A percentile compares a stretch with the other conserved stretches of the same genome.
Evolutionary conservation across 2,329 filamentous ascomycete species (phyloP).

Genomic region (Golovinomyces cichoracearum): DNA sequence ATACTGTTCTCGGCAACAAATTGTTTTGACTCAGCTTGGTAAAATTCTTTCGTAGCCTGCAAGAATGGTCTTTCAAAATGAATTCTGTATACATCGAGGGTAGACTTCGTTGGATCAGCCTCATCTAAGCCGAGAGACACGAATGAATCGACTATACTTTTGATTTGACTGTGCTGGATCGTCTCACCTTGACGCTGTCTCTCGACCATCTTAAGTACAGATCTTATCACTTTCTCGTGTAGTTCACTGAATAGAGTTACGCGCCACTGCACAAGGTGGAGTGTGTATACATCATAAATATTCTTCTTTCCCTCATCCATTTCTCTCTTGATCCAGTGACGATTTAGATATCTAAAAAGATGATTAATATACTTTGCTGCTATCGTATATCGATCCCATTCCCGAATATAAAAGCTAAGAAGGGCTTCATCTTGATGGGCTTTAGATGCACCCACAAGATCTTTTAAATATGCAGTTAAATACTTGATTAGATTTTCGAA

Average conservation of each 20-base stretch:
- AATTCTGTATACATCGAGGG: slow-evolving; percentile 75
- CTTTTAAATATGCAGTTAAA: slow-evolving; percentile 47
- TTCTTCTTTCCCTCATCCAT: slow-evolving; percentile 98
- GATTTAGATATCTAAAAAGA: slow-evolving; percentile 81
- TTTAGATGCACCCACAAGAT: slow-evolving; percentile 44
- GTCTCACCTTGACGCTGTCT: slow-evolving; percentile 95
- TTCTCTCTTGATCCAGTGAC: slow-evolving; percentile 96
- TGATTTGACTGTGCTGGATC: slow-evolving; percentile 90
- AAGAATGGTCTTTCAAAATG: slow-evolving; percentile 90
- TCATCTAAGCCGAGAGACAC: slow-evolving; percentile 88
- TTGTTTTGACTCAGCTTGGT: slow-evolving; percentile 71
- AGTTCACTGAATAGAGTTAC: slow-evolving; percentile 69
- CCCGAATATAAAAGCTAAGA: slow-evolving; percentile 75
- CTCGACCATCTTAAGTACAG: slow-evolving; percentile 82
- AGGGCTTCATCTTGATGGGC: slow-evolving; percentile 72
- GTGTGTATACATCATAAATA: slow-evolving; percentile 90
- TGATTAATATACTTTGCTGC: slow-evolving; percentile 96
- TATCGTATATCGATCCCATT: slow-evolving; percentile 88
- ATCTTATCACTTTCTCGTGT: slow-evolving; percentile 72
- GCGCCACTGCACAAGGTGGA: slow-evolving; percentile 90
- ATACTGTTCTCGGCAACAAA: slow-evolving; percentile 94
- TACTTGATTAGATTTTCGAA: slow-evolving; percentile 81
- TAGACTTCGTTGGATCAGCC: slow-evolving; percentile 75
- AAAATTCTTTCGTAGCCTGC: slow-evolving; percentile 58
- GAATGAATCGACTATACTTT: slow-evolving; percentile 88